Percentiles rank a stretch among this genome's conserved stretches.
These are phyloP conservation scores for Candida quercuum DNA, from an alignment of 805 yeast species.

Conservation along the genomic window DNA sequence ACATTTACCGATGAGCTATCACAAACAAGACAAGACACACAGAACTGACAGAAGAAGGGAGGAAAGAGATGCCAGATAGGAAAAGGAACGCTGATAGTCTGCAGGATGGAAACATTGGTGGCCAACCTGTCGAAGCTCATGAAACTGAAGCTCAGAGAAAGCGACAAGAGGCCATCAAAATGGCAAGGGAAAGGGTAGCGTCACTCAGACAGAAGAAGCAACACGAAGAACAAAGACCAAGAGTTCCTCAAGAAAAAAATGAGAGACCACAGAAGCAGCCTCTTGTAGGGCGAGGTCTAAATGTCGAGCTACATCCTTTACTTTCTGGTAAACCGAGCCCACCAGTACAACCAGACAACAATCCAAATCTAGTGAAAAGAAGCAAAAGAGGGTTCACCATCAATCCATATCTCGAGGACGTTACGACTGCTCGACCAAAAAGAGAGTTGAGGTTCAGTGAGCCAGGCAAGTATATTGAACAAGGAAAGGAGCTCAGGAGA, in stretches of 20 bases:
- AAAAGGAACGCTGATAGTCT: neutral
- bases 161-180: constrained; percentile 5
- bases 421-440: constrained; percentile 17
- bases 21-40: no score
- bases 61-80: neutral
- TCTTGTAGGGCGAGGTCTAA: constrained; percentile 14
- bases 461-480: constrained; percentile 56
- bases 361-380: constrained; percentile 20
- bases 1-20: no score
- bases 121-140: no score
- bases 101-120: no score
- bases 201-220: constrained; percentile 6
- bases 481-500: constrained; percentile 38
- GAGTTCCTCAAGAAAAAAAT: no score
- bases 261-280: neutral
- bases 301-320: constrained; percentile 26
- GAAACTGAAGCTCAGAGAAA: neutral
- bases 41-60: no score
- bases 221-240: neutral
- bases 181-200: constrained; percentile 11
- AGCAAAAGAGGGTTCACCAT: constrained; percentile 21
- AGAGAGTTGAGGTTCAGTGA: constrained; percentile 48
- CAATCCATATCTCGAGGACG: constrained; percentile 30
- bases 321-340: constrained; percentile 15
- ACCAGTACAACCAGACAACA: constrained; percentile 8